Conservation (phyloP, 177 flowering plant species). For the Vitis hybrid region DNA sequence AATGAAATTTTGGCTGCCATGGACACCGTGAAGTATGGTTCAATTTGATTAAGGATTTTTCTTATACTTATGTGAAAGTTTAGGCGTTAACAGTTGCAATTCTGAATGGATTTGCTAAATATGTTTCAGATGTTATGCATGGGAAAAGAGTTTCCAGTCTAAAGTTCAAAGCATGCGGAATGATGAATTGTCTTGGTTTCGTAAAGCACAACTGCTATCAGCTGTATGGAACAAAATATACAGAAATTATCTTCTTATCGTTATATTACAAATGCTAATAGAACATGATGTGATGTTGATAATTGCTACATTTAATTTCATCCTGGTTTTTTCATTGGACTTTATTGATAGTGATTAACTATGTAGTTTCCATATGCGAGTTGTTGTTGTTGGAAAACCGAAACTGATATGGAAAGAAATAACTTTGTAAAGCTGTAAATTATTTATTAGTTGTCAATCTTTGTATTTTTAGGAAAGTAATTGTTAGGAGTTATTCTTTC, state of each 20-base stretch:
- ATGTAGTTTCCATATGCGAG: too few relatives aligned
- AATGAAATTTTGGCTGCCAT: slow-evolving; percentile 97
- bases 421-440: too few relatives aligned
- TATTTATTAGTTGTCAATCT: too few relatives aligned
- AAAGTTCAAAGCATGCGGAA: slow-evolving; percentile 70
- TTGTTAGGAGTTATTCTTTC: too few relatives aligned
- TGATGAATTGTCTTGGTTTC: slow-evolving; percentile 93
- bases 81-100: not conserved
- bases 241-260: not conserved
- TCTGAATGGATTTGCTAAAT: slow-evolving; percentile 12
- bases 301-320: not conserved
- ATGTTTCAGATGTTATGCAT: slow-evolving; percentile 86
- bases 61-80: not conserved
- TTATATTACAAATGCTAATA: not conserved
- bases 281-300: not conserved
- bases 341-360: too few relatives aligned
- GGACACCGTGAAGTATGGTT: slow-evolving; percentile 94
- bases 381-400: too few relatives aligned
- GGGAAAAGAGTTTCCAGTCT: slow-evolving; percentile 88
- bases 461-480: too few relatives aligned
- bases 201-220: slow-evolving; percentile 64
- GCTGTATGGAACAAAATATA: slow-evolving; percentile 48
- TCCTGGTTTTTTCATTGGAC: too few relatives aligned
- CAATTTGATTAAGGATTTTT: not conserved
- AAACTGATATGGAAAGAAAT: too few relatives aligned